These are phyloP conservation scores for Candida tropicalis DNA, from an alignment of 1,139 yeast species.

Conservation along the genomic window DNA sequence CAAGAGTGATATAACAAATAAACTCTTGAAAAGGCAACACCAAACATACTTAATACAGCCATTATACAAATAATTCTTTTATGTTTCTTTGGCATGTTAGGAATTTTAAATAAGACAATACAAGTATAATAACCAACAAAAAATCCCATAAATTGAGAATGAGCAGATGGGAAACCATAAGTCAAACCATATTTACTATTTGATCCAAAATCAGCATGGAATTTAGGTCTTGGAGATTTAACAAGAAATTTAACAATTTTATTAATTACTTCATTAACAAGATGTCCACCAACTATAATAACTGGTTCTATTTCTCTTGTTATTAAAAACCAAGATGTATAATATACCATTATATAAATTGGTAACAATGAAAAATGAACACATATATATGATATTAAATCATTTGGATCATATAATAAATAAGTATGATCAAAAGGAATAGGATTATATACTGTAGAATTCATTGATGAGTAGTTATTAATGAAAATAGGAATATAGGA, in stretches of 20 bases:
- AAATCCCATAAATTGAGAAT: constrained; percentile 93
- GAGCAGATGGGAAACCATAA: constrained; percentile 98
- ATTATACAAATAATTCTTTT: constrained; percentile 26
- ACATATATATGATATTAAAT: constrained; percentile 56
- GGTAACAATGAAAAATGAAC: constrained; percentile 87
- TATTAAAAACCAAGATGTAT: constrained; percentile 79
- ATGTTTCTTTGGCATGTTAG: constrained; percentile 22
- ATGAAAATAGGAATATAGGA: not conserved
- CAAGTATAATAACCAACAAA: constrained; percentile 67
- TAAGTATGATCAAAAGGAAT: constrained; percentile 72
- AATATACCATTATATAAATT: constrained; percentile 73
- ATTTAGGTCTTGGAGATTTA: constrained; percentile 76
- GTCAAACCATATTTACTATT: constrained; percentile 52
- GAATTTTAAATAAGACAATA: constrained; percentile 32
- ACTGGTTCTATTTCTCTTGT: constrained; percentile 88
- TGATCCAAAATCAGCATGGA: constrained; percentile 52
- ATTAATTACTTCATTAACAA: constrained; percentile 73
- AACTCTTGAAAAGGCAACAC: constrained; percentile 76
- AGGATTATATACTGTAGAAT: not conserved
- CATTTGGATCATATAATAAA: constrained; percentile 74
- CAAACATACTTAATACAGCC: constrained; percentile 32
- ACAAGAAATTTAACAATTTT: constrained; percentile 64
- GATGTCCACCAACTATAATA: constrained; percentile 83
- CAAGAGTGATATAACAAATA: constrained; percentile 76
- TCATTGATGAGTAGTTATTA: not conserved